Conservation (phyloP, 2,329 filamentous ascomycete genomes). For the Penicillium sp. region DNA sequence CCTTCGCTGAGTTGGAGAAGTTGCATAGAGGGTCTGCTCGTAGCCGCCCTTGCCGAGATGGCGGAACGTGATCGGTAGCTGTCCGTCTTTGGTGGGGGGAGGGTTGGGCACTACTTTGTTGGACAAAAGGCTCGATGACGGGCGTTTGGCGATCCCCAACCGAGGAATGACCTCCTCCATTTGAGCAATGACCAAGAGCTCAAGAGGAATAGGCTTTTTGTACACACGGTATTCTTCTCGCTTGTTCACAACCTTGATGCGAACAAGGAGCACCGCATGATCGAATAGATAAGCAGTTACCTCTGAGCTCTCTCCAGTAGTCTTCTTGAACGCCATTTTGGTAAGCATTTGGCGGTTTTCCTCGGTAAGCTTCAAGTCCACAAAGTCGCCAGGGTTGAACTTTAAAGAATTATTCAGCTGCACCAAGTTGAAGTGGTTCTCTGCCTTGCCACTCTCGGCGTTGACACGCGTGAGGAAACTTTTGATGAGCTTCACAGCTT, state of each 20-base stretch:
- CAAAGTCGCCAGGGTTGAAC: slow-evolving; percentile 84
- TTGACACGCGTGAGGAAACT: slow-evolving; percentile 88
- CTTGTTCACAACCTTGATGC: slow-evolving; percentile 90
- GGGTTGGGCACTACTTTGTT: slow-evolving; percentile 55
- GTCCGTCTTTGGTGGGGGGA: slow-evolving; percentile 65
- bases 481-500: slow-evolving; percentile 82
- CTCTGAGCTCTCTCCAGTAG: slow-evolving; percentile 80
- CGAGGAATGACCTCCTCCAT: slow-evolving; percentile 95
- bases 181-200: slow-evolving; percentile 88
- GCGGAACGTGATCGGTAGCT: slow-evolving; percentile 90
- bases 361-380: slow-evolving; percentile 92
- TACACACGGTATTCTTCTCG: slow-evolving; percentile 94
- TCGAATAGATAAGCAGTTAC: slow-evolving; percentile 96
- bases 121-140: slow-evolving; percentile 80
- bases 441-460: slow-evolving; percentile 91
- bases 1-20: slow-evolving; percentile 80
- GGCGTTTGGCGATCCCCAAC: slow-evolving; percentile 76
- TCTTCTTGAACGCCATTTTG: slow-evolving; percentile 93
- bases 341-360: slow-evolving; percentile 90
- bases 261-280: slow-evolving; percentile 87
- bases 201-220: slow-evolving; percentile 89
- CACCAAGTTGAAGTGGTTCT: slow-evolving; percentile 95
- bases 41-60: slow-evolving; percentile 96
- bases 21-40: slow-evolving; percentile 84
- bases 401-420: slow-evolving; percentile 89